Evolutionary conservation across 164 flowering plant species (phyloP).

Genomic region (Akebia trifoliata): DNA sequence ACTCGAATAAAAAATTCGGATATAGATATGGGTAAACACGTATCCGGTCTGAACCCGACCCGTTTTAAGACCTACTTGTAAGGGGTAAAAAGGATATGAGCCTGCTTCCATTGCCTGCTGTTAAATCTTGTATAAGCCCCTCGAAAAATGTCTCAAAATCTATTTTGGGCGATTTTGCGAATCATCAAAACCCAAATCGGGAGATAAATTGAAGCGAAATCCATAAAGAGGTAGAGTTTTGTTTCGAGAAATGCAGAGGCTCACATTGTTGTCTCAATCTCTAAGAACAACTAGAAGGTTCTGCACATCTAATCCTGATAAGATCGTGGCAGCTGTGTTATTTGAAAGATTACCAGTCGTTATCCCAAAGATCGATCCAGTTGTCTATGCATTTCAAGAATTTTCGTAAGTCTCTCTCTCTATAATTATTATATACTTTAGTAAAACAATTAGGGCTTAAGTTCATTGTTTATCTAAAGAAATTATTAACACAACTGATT

Average conservation of each 20-base stretch:
- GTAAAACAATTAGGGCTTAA: neutral
- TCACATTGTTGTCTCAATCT: conserved; percentile 24
- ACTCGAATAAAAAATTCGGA: no score
- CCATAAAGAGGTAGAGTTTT: neutral
- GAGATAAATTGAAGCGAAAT: neutral
- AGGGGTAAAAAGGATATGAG: no score
- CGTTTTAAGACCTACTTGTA: no score
- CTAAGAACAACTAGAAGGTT: conserved; percentile 37
- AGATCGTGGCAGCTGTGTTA: conserved; percentile 79
- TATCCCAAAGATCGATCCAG: conserved; percentile 87
- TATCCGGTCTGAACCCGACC: no score
- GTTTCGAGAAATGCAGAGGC: conserved; percentile 35
- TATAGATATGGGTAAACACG: no score
- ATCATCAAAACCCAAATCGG: no score
- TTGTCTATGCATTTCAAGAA: conserved; percentile 87
- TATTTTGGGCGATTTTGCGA: no score
- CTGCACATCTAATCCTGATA: conserved; percentile 41
- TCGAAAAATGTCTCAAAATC: no score
- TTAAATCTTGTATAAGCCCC: no score
- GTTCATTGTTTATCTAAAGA: neutral
- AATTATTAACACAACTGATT: neutral
- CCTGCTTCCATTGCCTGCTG: no score
- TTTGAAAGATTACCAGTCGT: conserved; percentile 92
- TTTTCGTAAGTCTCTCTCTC: conserved; percentile 53
- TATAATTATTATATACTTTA: neutral